These are phyloP conservation scores for Rhizopus arrhizus DNA, from an alignment of 371 early-diverging fungal genomes.

Conservation along the genomic window DNA sequence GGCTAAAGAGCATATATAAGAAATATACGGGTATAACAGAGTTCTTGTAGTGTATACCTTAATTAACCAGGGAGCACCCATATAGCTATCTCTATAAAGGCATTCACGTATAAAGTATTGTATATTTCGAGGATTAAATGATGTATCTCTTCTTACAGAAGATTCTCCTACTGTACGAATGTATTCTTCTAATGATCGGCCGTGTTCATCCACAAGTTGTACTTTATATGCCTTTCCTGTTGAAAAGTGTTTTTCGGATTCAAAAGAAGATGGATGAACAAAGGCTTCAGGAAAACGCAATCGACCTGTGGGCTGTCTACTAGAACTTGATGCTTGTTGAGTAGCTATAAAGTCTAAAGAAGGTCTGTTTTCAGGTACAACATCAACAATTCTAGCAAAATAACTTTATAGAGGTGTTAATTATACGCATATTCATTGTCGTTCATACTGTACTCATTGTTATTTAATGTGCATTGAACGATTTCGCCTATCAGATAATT, in stretches of 20 bases:
- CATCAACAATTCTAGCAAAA: conserved; percentile 37
- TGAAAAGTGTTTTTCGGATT: not conserved
- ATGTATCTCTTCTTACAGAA: conserved; percentile 34
- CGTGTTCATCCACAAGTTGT: conserved; percentile 38
- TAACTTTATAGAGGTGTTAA: conserved; percentile 24
- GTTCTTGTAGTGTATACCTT: conserved; percentile 43
- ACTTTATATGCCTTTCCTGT: conserved; percentile 30
- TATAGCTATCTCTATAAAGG: conserved; percentile 61
- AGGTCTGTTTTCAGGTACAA: conserved; percentile 18
- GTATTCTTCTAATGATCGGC: conserved; percentile 33
- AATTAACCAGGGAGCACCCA: conserved; percentile 72
- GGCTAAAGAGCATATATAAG: conserved; percentile 30
- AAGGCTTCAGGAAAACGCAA: conserved; percentile 54
- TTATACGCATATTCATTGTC: not conserved
- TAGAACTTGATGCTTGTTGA: conserved; percentile 9
- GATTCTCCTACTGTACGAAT: conserved; percentile 31
- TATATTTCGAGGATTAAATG: conserved; percentile 60
- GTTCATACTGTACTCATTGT: conserved; percentile 30
- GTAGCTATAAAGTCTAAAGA: conserved; percentile 1
- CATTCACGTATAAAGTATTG: conserved; percentile 71
- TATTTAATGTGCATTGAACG: conserved; percentile 43
- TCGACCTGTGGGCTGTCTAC: conserved; percentile 42
- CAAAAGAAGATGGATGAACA: conserved; percentile 29
- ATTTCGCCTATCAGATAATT: conserved; percentile 46
- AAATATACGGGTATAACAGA: not conserved